Percentiles rank a stretch among this genome's conserved stretches.
Conservation (phyloP, 1,284 basidiomycete species). For the Trichosporon faecale region DNA sequence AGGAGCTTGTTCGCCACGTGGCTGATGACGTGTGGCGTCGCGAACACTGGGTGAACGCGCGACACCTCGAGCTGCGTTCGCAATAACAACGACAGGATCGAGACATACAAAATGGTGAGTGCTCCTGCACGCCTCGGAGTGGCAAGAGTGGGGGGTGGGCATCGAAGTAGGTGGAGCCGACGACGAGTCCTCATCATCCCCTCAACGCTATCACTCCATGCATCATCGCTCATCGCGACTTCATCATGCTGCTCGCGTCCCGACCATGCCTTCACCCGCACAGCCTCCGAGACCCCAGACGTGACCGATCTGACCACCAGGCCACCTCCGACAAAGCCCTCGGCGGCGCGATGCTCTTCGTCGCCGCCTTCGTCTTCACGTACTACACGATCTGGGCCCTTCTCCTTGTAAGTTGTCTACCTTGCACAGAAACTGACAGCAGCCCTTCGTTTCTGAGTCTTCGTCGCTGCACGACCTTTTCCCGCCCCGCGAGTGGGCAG, state of each 20-base stretch:
- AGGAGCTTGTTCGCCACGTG: neutral
- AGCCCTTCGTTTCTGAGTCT: slow-evolving; percentile 79
- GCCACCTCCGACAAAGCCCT: slow-evolving; percentile 74
- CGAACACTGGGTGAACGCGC: neutral
- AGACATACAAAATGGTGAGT: slow-evolving; percentile 2
- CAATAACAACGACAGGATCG: slow-evolving; percentile 2
- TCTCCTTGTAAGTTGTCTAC: slow-evolving; percentile 68
- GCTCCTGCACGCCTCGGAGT: neutral
- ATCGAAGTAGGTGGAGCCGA: neutral
- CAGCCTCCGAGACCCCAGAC: neutral
- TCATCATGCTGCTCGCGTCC: neutral
- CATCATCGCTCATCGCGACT: neutral
- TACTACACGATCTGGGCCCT: slow-evolving; percentile 92
- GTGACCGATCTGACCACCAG: slow-evolving; percentile 52
- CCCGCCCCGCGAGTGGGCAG: slow-evolving; percentile 84
- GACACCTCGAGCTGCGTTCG: neutral
- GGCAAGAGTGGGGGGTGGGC: slow-evolving; percentile 2
- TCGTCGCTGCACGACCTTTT: slow-evolving; percentile 74
- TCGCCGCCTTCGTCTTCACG: slow-evolving; percentile 70
- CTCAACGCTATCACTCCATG: neutral
- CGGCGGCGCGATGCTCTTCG: slow-evolving; percentile 73
- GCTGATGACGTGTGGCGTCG: slow-evolving; percentile 5
- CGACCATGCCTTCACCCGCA: neutral
- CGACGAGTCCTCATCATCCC: neutral
- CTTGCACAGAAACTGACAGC: slow-evolving; percentile 7